Evolutionary conservation across 768 basidiomycete species (phyloP).

Genomic region (Termitomyces sp.): DNA sequence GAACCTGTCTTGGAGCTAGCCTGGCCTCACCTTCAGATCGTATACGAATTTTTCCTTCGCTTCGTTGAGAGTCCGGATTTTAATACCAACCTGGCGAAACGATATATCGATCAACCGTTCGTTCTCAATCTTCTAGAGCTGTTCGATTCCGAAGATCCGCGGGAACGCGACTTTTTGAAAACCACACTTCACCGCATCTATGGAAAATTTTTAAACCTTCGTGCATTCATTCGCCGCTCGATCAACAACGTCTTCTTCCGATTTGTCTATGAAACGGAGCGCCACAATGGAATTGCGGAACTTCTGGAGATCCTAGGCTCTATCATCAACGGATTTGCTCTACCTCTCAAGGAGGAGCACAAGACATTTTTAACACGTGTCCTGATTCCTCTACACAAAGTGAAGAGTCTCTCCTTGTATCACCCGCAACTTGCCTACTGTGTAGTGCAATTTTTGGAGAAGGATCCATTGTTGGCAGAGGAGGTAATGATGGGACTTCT

Average conservation of each 20-base stretch:
- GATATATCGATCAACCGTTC: slow-evolving; percentile 94
- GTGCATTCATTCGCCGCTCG: slow-evolving; percentile 96
- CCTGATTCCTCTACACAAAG: slow-evolving; percentile 95
- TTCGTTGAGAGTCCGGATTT: slow-evolving; percentile 98
- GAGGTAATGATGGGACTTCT: slow-evolving; percentile 96
- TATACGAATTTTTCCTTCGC: slow-evolving; percentile 99
- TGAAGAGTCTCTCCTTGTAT: slow-evolving; percentile 94
- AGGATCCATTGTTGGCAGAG: slow-evolving; percentile 88
- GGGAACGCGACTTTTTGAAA: slow-evolving; percentile 98
- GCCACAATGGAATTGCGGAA: slow-evolving; percentile 99
- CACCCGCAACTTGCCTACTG: slow-evolving; percentile 99
- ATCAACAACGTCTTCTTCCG: slow-evolving; percentile 99
- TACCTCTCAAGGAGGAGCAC: slow-evolving; percentile 98
- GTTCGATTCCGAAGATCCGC: slow-evolving; percentile 97
- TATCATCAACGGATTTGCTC: slow-evolving; percentile 98
- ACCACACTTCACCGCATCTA: slow-evolving; percentile 99
- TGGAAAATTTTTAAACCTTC: slow-evolving; percentile 97
- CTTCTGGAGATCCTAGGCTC: slow-evolving; percentile 97
- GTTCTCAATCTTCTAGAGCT: slow-evolving; percentile 95
- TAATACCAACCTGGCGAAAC: slow-evolving; percentile 96
- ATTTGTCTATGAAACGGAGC: slow-evolving; percentile 97
- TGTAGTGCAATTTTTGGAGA: slow-evolving; percentile 98
- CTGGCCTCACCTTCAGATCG: slow-evolving; percentile 99
- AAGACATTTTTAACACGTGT: slow-evolving; percentile 95
- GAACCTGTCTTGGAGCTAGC: slow-evolving; percentile 98